These are phyloP conservation scores for Neopestalotiopsis sp. DNA, from an alignment of 2,329 filamentous ascomycete species.

Conservation along the genomic window DNA sequence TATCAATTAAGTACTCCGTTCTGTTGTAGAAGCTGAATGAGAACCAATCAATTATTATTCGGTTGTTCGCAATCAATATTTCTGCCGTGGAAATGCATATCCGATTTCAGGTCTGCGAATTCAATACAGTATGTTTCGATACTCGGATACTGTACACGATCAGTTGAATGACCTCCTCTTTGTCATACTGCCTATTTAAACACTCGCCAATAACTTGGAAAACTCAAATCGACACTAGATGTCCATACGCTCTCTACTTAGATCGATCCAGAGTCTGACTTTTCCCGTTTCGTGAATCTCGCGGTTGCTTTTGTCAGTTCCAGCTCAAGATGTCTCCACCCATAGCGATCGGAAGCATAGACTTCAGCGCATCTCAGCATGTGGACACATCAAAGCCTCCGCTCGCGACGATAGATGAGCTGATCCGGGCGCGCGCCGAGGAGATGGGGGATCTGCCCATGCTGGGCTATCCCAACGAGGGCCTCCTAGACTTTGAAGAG, in stretches of 20 bases:
- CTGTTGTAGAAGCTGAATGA: neutral
- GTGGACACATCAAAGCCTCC: neutral
- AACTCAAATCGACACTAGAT: neutral
- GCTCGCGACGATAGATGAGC: slow-evolving; percentile 6
- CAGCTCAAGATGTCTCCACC: neutral
- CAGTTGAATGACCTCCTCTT: neutral
- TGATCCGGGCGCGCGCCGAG: slow-evolving; percentile 9
- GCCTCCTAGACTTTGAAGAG: slow-evolving; percentile 12
- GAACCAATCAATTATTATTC: neutral
- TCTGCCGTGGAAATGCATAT: neutral
- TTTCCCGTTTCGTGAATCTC: neutral
- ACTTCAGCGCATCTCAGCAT: neutral
- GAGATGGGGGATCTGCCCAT: slow-evolving; percentile 8
- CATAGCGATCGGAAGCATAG: neutral
- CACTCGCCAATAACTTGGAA: neutral
- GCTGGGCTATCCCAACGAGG: slow-evolving; percentile 9
- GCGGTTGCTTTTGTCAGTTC: neutral
- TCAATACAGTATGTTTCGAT: neutral
- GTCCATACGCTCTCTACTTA: neutral
- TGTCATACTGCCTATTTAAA: neutral
- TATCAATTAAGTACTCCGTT: no score
- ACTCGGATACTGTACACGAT: neutral
- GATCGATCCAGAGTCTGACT: neutral
- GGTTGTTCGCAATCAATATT: neutral
- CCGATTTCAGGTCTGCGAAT: neutral